A percentile compares a stretch with the other conserved stretches of the same genome.
These are phyloP conservation scores for Lactifluus subvellereus DNA, from an alignment of 768 basidiomycete species.

Conservation along the genomic window DNA sequence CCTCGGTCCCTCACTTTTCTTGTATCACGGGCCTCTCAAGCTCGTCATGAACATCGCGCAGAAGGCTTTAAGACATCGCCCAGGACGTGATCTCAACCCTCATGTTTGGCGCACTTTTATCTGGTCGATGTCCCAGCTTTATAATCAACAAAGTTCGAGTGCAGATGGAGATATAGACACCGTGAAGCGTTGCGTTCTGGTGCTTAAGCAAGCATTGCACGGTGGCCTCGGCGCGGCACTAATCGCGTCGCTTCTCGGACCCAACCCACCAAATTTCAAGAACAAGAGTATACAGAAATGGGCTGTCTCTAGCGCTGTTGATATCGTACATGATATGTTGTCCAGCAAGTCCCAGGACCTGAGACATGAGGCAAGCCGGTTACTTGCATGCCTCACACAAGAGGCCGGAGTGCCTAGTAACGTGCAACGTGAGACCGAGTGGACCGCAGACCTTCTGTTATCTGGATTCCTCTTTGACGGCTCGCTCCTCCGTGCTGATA, in stretches of 20 bases:
- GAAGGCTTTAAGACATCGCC: constrained; percentile 7
- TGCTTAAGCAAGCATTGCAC: constrained; percentile 17
- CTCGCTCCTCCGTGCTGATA: constrained; percentile 15
- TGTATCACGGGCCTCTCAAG: constrained; percentile 15
- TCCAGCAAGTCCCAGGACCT: constrained; percentile 5
- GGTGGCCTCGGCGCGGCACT: constrained; percentile 13
- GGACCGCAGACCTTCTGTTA: constrained; percentile 4
- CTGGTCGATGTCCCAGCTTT: constrained; percentile 21
- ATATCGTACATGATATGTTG: constrained; percentile 19
- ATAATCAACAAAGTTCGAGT: constrained; percentile 1
- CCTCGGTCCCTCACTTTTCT: constrained; percentile 17
- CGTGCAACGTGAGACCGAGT: neutral
- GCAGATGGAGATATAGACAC: neutral
- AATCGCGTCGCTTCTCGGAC: constrained; percentile 5
- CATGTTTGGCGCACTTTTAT: constrained; percentile 21
- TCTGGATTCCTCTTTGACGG: constrained; percentile 12
- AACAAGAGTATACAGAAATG: neutral
- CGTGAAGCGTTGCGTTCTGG: constrained; percentile 10
- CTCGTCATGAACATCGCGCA: constrained; percentile 13
- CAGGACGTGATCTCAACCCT: constrained; percentile 19
- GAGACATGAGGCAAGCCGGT: neutral
- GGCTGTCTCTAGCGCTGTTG: neutral
- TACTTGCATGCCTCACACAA: constrained; percentile 8
- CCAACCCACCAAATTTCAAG: neutral
- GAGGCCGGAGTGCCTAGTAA: neutral